Evolutionary conservation across 164 flowering plant species (phyloP).

Genomic region (Aristolochia fimbriata): DNA sequence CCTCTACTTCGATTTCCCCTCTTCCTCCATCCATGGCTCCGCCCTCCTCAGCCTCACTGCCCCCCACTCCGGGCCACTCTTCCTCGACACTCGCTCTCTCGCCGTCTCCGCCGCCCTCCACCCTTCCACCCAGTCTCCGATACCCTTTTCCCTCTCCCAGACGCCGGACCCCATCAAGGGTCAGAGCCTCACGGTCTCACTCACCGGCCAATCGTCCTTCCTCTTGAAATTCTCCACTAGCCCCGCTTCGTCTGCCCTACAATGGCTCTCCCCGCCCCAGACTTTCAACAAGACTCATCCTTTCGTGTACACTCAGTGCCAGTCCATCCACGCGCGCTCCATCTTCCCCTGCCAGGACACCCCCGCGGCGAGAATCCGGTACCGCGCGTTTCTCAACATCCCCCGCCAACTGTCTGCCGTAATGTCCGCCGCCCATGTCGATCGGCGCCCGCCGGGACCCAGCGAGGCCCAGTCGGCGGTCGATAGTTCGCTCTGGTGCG

Average conservation of each 20-base stretch:
- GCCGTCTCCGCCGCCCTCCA: constrained; percentile 41
- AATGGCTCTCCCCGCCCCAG: constrained; percentile 83
- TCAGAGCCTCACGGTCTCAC: constrained; percentile 35
- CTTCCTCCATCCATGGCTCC: constrained; percentile 57
- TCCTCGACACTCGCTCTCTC: constrained; percentile 77
- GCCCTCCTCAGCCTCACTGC: constrained; percentile 49
- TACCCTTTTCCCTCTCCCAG: constrained; percentile 43
- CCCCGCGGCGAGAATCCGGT: constrained; percentile 66
- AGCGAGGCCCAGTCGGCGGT: constrained; percentile 32
- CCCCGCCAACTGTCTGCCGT: constrained; percentile 68
- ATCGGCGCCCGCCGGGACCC: constrained; percentile 39
- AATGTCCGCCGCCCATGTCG: constrained; percentile 68
- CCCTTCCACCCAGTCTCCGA: constrained; percentile 37
- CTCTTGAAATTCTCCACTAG: constrained; percentile 41
- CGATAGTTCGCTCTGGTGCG: constrained; percentile 58
- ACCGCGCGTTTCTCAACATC: constrained; percentile 53
- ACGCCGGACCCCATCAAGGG: constrained; percentile 56
- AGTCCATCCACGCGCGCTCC: constrained; percentile 81
- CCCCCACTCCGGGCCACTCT: constrained; percentile 56
- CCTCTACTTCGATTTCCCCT: constrained; percentile 68
- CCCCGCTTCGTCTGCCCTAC: constrained; percentile 75
- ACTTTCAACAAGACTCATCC: constrained; percentile 54
- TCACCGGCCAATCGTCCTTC: constrained; percentile 37
- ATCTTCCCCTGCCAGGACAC: constrained; percentile 97
- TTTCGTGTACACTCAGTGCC: constrained; percentile 91